These are phyloP conservation scores for Cytospora schulzeri DNA, from an alignment of 2,329 filamentous ascomycete genomes.

Conservation along the genomic window DNA sequence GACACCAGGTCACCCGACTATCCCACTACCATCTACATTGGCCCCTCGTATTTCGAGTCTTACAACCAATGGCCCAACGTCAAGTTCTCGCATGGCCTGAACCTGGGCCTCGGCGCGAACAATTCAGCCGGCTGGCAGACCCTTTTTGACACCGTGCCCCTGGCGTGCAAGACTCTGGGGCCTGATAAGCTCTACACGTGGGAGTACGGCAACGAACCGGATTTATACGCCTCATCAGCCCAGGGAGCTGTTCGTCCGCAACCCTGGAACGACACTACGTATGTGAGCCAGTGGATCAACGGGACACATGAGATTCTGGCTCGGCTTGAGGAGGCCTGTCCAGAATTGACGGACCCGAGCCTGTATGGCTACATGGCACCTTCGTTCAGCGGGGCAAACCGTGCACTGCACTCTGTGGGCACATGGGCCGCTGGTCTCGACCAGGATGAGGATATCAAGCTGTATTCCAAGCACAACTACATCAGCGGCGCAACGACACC, in stretches of 20 bases:
- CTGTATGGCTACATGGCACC: conserved; percentile 58
- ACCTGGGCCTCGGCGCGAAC: conserved; percentile 55
- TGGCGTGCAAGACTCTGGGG: conserved; percentile 59
- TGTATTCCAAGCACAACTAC: conserved; percentile 65
- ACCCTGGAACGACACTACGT: conserved; percentile 56
- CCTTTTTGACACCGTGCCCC: conserved; percentile 54
- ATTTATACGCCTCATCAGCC: conserved; percentile 56
- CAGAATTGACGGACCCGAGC: conserved; percentile 45
- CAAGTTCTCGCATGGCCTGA: conserved; percentile 65
- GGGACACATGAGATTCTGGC: conserved; percentile 53
- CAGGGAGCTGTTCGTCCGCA: conserved; percentile 54
- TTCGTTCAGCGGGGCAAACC: conserved; percentile 56
- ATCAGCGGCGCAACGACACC: conserved; percentile 61
- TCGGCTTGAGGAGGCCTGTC: conserved; percentile 51
- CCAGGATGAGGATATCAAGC: conserved; percentile 48
- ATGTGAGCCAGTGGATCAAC: conserved; percentile 60
- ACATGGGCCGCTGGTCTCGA: conserved; percentile 59
- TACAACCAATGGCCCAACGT: conserved; percentile 58
- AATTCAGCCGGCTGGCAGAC: conserved; percentile 52
- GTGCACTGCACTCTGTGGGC: conserved; percentile 51
- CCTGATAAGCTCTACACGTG: conserved; percentile 55
- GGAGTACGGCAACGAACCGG: conserved; percentile 68
- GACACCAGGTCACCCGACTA: conserved; percentile 57
- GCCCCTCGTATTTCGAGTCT: conserved; percentile 64
- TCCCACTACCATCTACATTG: conserved; percentile 61